Base-by-base conservation (phyloP, 2,329 filamentous ascomycete species). In the Cercospora zeina region DNA sequence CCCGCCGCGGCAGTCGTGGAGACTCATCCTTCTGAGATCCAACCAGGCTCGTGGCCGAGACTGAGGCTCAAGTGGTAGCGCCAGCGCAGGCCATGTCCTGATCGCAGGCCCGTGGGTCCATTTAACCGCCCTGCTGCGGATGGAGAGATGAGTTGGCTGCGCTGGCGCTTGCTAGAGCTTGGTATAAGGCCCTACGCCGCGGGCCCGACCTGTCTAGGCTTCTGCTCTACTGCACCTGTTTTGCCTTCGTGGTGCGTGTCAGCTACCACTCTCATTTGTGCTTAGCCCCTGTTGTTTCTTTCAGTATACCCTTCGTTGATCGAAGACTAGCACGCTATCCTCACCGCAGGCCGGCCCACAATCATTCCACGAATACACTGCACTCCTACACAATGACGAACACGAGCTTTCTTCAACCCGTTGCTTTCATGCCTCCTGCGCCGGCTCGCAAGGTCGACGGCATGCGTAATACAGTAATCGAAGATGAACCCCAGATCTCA, bases 381-480 rank as follows among this genome's bases (percentile, higher is more conserved):
- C 19, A 50, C 14, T 55, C 42, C 54, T 45, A 47, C 49, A 62
- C 66, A 36, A 59, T 61, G 62, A 63, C 64, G 70, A 76, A 67
- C 54, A 83, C 83, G 81, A 73, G 77, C 68, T 76, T 76, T 69
- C 76, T 76, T 74, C 74, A 76, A 71, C 79, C 82, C 71, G 80
- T 79, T 64, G 75, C 78, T 64, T 85, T 84, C 78, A 78, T 74
- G 72, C 78, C 82, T 62, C 79, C 80, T 77, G 81, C 81, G 83
- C 85, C 82, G 84, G 84, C 74, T 77, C 81, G 65, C 65, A 65
- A 80, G 72, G 81, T 79, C 71, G 78, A 80, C 70, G 64, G 39
- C 54, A 75, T 77, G 65, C 83, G 87, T 83, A 87, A 87, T 83
- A 86, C 85, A 65, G 82, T 87, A 80, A 82, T 86, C 62, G 84